These are phyloP conservation scores for Daedaleopsis nitida DNA, from an alignment of 768 basidiomycete genomes.

Conservation along the genomic window DNA sequence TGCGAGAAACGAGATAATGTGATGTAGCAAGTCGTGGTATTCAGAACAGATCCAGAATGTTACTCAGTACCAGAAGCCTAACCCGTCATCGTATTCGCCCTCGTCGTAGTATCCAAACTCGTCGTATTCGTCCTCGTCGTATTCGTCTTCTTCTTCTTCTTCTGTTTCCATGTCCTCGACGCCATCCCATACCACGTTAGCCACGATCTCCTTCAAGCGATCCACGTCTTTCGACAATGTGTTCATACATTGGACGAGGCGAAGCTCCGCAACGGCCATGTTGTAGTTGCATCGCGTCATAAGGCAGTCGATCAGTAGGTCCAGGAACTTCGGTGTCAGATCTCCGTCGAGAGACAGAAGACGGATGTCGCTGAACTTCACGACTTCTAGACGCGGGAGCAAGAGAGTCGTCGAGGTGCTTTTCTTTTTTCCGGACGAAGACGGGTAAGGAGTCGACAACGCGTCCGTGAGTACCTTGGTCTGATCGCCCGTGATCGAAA, in stretches of 20 bases:
- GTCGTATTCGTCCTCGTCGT: not conserved
- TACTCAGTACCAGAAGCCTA: no score
- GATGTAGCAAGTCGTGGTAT: no score
- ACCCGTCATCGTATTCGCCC: not conserved
- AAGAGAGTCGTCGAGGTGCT: no score
- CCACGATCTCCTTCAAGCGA: conserved; percentile 5
- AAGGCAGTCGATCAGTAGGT: conserved; percentile 7
- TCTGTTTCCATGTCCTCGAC: not conserved
- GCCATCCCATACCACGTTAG: not conserved
- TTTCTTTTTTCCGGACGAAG: no score
- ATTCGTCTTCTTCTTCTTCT: no score
- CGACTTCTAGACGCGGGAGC: not conserved
- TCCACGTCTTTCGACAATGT: conserved; percentile 5
- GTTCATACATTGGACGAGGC: conserved; percentile 3
- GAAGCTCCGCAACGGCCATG: conserved; percentile 3
- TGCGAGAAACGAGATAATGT: no score
- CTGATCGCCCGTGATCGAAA: no score
- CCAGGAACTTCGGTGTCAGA: conserved; percentile 10
- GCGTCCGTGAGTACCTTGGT: no score
- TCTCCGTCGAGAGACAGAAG: conserved; percentile 7
- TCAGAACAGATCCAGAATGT: no score
- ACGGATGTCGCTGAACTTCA: not conserved
- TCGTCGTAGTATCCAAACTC: not conserved
- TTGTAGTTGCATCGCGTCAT: conserved; percentile 9
- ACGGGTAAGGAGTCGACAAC: no score